phyloP scores from a whole-genome alignment of 2,329 filamentous ascomycete genomes.

The Diplodia seriata region DNA sequence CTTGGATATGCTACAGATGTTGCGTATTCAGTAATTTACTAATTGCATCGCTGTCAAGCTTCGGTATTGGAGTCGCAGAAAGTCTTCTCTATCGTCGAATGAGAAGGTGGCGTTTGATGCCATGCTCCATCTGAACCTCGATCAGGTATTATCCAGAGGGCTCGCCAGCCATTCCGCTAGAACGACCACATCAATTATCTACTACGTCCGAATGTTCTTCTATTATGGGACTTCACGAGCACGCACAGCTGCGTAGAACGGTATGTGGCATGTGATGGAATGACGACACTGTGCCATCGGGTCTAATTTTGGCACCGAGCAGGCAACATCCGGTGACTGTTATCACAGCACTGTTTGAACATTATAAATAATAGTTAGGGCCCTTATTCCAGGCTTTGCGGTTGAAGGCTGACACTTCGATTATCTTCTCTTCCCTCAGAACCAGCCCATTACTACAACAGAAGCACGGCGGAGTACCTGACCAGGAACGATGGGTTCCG shows the following conservation, averaged over 20 bases:
- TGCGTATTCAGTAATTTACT: not conserved
- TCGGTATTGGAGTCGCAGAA: not conserved
- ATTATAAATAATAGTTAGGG: not conserved
- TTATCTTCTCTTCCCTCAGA: not conserved
- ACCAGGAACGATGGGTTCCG: not conserved
- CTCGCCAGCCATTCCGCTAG: not conserved
- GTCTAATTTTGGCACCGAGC: conserved; percentile 22
- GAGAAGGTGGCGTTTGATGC: not conserved
- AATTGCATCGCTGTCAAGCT: not conserved
- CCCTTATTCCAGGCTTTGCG: not conserved
- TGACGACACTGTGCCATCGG: conserved; percentile 11
- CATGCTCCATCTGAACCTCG: not conserved
- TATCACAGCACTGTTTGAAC: not conserved
- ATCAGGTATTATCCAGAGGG: not conserved
- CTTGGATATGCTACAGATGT: not conserved
- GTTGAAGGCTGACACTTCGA: not conserved
- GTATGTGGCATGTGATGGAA: conserved; percentile 4
- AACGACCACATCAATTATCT: not conserved
- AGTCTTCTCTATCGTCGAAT: not conserved
- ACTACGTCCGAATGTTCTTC: not conserved
- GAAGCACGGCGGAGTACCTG: not conserved
- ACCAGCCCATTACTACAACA: too few relatives aligned
- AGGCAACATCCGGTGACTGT: not conserved
- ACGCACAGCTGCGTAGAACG: not conserved
- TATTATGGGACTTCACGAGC: not conserved